These are phyloP conservation scores for Citrus sinensis DNA, from an alignment of 345 rosid genomes.

Conservation along the genomic window DVS_A1.0 CM039169.1:4583501-4584000, in stretches of 20 bases:
- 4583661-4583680: no score
- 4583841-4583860: neutral
- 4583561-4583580: rapidly evolving
- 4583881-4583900: constrained; percentile 31
- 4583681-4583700: neutral
- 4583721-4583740: neutral
- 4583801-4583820: neutral
- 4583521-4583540: rapidly evolving
- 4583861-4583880: constrained; percentile 5
- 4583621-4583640: no score
- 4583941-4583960: neutral
- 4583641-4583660: no score
- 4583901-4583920: constrained; percentile 11
- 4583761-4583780: neutral
- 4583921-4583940: neutral
- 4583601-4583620: no score
- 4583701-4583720: neutral
- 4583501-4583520: no score
- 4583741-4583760: neutral
- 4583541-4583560: rapidly evolving
- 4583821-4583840: neutral
- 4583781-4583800: constrained; percentile 11
- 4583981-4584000: neutral
- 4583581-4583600: no score
- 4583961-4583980: neutral